Evolutionary conservation across 306 rosid species (phyloP), one percentile per base, ranked within the genome.

Genomic region (Ziziphus jujuba): DNA sequence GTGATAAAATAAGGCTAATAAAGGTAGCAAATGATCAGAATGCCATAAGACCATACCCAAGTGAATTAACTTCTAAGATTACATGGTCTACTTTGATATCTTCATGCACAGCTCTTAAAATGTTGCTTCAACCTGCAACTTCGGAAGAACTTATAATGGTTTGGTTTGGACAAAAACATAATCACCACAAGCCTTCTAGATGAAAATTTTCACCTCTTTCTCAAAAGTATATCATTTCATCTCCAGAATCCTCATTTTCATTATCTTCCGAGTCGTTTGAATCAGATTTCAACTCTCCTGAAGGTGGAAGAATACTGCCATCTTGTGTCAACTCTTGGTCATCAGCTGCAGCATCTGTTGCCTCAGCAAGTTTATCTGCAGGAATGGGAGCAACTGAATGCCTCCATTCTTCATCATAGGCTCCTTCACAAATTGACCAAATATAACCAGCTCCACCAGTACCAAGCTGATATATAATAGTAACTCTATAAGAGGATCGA

Each of bases 361-460:
- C 81, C 85, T 87, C 92, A 13, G 78, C 81, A 70, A 90, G 81
- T 79, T 87, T 95, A 80, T 90, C 89, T 25, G 84, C 81, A 59
- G 97, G 93, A 79, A 95, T 82, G 58, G 92, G 96, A 4, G 99
- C 99, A 75, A 95, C 92, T 50, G 99, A 95, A 72, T 95, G 99
- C 89, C 84, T 87, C 99, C 97, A 95, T 79, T 88, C 96, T 76
- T 95, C 97, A 76, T 95, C 99, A 13, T 73, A 76, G 64, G 87
- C 83, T 61, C 89, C 97, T 79, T 95, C 99, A 84, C 83, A 85
- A 71, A 78, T 81, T 72, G 95, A 77, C 99, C 99, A 95, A 63
- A 95, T 70, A 79, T 88, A 77, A 67, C 99, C 99, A 60, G 72
- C 82, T 50, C 99, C 97, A 64, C 99, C 96, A 35, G 70, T 53